Evolutionary conservation across 805 yeast species (phyloP).

Genomic region (Barnettozyma sucrosica): DNA sequence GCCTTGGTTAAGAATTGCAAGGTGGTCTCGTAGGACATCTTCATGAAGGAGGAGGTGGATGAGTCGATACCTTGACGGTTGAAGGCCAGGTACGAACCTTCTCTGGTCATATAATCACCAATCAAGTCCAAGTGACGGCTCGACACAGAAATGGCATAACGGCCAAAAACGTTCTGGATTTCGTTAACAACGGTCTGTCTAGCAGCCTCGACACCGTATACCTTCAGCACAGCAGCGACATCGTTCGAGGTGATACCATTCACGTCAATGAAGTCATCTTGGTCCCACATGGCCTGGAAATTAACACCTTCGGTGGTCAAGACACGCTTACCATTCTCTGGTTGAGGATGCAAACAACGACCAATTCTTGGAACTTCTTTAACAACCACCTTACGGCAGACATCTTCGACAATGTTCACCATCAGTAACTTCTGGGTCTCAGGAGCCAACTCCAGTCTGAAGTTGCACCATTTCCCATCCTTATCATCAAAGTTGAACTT

Average conservation of each 20-base stretch:
- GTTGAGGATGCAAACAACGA: slow-evolving; percentile 80
- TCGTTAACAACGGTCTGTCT: slow-evolving; percentile 95
- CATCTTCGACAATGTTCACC: slow-evolving; percentile 93
- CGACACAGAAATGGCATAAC: slow-evolving; percentile 91
- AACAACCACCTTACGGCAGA: slow-evolving; percentile 85
- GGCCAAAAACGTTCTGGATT: slow-evolving; percentile 90
- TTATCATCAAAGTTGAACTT: slow-evolving; percentile 87
- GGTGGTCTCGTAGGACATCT: slow-evolving; percentile 98
- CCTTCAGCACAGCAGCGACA: slow-evolving; percentile 79
- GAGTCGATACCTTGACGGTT: slow-evolving; percentile 98
- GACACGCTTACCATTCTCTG: slow-evolving; percentile 64
- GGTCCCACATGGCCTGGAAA: slow-evolving; percentile 97
- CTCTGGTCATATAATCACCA: slow-evolving; percentile 99
- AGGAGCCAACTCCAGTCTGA: slow-evolving; percentile 75
- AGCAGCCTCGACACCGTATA: slow-evolving; percentile 99
- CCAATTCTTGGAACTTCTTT: slow-evolving; percentile 90
- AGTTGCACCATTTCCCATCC: slow-evolving; percentile 88
- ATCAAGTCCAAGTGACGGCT: slow-evolving; percentile 91
- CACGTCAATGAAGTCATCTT: slow-evolving; percentile 86
- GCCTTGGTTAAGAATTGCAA: slow-evolving; percentile 96
- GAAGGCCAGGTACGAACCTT: slow-evolving; percentile 93
- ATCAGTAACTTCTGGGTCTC: slow-evolving; percentile 88
- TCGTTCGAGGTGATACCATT: slow-evolving; percentile 90
- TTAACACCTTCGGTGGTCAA: slow-evolving; percentile 97
- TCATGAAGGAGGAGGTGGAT: slow-evolving; percentile 91